phyloP scores from a whole-genome alignment of 2,329 filamentous ascomycete species.

The Exserohilum turcica region DNA sequence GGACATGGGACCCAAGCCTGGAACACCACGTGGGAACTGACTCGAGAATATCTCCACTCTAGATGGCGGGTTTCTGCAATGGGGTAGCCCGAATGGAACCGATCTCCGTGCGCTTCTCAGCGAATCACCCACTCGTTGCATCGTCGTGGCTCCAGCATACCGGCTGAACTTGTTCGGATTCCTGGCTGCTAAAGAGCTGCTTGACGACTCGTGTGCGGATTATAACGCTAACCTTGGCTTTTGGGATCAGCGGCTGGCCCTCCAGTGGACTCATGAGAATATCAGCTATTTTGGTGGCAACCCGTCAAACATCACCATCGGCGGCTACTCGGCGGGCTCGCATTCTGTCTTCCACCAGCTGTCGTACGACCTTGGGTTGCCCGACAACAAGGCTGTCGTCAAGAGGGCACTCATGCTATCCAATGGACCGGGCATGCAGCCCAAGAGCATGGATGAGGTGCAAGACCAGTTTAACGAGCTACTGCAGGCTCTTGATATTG shows the following conservation, averaged over 20 bases:
- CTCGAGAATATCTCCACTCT: slow-evolving; percentile 2
- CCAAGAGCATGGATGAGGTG: slow-evolving; percentile 54
- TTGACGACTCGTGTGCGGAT: slow-evolving; percentile 46
- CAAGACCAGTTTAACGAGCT: slow-evolving; percentile 61
- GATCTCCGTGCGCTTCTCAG: slow-evolving; percentile 54
- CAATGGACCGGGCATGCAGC: slow-evolving; percentile 60
- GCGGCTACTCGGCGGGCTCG: slow-evolving; percentile 62
- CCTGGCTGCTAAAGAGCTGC: slow-evolving; percentile 56
- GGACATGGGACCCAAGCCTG: background rate
- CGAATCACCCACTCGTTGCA: slow-evolving; percentile 53
- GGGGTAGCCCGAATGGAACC: slow-evolving; percentile 57
- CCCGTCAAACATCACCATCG: slow-evolving; percentile 57
- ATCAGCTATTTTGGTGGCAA: slow-evolving; percentile 59
- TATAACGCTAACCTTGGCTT: slow-evolving; percentile 58
- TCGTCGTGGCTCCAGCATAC: slow-evolving; percentile 62
- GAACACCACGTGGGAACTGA: slow-evolving; percentile 9
- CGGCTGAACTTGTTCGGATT: slow-evolving; percentile 63
- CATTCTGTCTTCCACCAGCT: slow-evolving; percentile 64
- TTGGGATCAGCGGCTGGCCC: slow-evolving; percentile 62
- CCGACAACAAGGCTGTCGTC: slow-evolving; percentile 54
- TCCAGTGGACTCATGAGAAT: slow-evolving; percentile 62
- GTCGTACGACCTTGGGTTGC: slow-evolving; percentile 59
- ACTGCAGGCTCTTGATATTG: slow-evolving; percentile 52
- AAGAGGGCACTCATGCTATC: slow-evolving; percentile 60
- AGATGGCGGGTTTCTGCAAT: slow-evolving; percentile 64